These are phyloP conservation scores for Colletotrichum caudatum DNA, from an alignment of 2,329 filamentous ascomycete genomes.

Conservation along the genomic window DNA sequence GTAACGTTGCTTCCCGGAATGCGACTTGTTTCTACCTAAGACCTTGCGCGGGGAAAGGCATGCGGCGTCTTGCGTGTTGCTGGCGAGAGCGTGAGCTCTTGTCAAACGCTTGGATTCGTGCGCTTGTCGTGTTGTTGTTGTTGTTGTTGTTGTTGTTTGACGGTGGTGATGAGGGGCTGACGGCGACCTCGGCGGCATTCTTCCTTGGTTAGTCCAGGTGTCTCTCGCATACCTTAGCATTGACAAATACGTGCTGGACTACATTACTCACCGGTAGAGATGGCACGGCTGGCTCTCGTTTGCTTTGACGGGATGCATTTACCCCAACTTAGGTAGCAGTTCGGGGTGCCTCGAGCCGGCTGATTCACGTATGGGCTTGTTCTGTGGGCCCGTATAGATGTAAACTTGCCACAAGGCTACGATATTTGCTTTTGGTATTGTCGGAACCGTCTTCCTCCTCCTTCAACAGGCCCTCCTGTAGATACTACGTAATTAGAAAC, in stretches of 20 bases:
- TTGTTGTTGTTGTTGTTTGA: neutral
- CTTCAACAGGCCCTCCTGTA: neutral
- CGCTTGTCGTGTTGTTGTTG: neutral
- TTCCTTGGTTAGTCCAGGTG: neutral
- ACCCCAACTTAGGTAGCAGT: neutral
- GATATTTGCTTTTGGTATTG: neutral
- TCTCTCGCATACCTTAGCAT: neutral
- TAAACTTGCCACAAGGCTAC: neutral
- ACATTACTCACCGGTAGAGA: neutral
- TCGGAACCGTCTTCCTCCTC: neutral
- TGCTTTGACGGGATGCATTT: neutral
- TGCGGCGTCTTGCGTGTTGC: neutral
- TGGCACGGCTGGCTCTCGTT: neutral
- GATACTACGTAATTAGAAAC: no score
- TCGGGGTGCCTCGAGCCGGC: neutral
- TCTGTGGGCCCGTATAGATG: neutral
- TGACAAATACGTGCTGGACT: neutral
- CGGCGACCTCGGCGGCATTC: neutral
- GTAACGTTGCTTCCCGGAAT: neutral
- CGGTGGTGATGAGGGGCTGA: neutral
- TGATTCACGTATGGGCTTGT: neutral
- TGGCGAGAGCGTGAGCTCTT: neutral
- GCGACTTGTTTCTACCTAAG: neutral
- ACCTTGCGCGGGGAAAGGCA: neutral
- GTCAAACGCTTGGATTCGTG: neutral